Evolutionary conservation across 2,329 filamentous ascomycete species (phyloP), one percentile per base, ranked within the genome.

Genomic region (Pseudocercospora eumusae): DNA sequence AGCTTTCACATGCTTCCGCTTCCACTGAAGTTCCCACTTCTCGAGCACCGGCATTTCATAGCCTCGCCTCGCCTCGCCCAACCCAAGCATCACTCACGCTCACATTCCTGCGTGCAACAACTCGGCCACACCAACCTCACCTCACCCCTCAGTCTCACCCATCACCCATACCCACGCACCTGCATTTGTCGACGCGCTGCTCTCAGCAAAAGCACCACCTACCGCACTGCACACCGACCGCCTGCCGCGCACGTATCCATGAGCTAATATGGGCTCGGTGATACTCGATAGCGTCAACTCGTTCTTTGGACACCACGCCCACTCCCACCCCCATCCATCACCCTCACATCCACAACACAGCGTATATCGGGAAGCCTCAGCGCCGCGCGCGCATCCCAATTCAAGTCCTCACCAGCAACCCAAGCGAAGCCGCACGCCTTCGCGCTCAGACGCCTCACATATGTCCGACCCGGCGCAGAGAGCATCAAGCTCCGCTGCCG

Each of bases 271-370:
- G 84, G 83, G 83, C 80, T 84, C 84, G 74, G 77, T 86, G 69
- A 78, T 86, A 73, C 77, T 86, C 79, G 91, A 93, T 81, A 87
- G 87, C 80, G 86, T 87, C 78, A 84, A 90, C 77, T 87, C 91
- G 79, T 82, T 87, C 69, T 74, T 74, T 64, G 66, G 66, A 52
- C 69, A 70, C 42, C 65, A 67, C 57, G 42, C 60, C 40, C 50
- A 57, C 57, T 53, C 53, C 31, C 55, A 47, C 28, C 7, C 52
- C 23, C 55, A 57, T 42, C 23, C 65, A 36, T 62, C 71, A 55
- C 60, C 69, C 59, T 66, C 57, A 57, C 69, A 71, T 56, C 56
- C 62, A 20, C 64, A 69, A 53, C 69, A 68, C 65, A 66, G 50
- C 53, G 52, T 53, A 23, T 71, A 69, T 58, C 67, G 65, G 59